Percentiles rank a stretch among this genome's conserved stretches.
phyloP scores from a whole-genome alignment of 331 rosid species.

The Erythrophleum ivorense region DNA sequence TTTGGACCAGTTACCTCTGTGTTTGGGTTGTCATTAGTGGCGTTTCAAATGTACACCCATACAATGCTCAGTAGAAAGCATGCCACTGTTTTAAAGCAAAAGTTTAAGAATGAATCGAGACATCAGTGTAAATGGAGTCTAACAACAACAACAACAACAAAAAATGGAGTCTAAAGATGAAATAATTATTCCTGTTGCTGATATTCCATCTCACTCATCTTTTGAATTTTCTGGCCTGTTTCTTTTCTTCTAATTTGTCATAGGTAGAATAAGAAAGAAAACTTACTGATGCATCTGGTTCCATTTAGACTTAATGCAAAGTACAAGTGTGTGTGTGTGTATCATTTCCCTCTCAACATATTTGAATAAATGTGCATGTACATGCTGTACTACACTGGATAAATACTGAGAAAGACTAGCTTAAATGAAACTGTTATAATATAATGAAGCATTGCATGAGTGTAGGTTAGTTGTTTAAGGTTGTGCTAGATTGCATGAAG shows the following conservation, averaged over 20 bases:
- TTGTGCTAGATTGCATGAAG: no score
- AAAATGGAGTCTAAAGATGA: background rate
- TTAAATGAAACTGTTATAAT: background rate
- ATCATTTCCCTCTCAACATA: background rate
- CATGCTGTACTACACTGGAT: background rate
- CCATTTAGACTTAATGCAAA: background rate
- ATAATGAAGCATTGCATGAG: background rate
- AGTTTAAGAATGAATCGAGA: background rate
- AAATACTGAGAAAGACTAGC: background rate
- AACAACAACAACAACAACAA: no score
- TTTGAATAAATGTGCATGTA: background rate
- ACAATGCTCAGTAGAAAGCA: background rate
- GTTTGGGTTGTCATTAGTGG: background rate
- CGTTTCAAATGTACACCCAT: constrained; percentile 7
- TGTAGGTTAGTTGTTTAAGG: no score
- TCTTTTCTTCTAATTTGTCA: background rate
- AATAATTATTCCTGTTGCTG: background rate
- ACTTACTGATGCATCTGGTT: background rate
- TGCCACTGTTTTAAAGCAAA: constrained; percentile 2
- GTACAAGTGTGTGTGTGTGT: background rate
- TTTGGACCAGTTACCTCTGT: constrained; percentile 11
- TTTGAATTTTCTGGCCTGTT: background rate
- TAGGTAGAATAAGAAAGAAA: background rate
- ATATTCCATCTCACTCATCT: constrained; percentile 15
- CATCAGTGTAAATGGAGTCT: constrained; percentile 6